phyloP scores from a whole-genome alignment of 1,284 basidiomycete genomes.

The Ceratobasidium sp. region DNA sequence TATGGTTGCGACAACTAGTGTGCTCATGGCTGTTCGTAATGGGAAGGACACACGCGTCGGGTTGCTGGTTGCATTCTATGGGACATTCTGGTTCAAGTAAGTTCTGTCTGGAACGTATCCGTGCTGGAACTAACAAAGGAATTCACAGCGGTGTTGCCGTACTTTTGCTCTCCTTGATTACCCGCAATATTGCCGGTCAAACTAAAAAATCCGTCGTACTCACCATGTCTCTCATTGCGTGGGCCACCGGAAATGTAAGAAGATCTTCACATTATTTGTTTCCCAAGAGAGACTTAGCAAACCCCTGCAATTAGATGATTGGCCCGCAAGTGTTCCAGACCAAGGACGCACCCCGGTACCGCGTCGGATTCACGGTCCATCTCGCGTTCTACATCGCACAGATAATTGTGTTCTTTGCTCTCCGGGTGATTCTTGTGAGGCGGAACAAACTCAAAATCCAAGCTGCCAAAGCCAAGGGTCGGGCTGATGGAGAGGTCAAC shows the following conservation, averaged over 20 bases:
- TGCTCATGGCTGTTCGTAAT: slow-evolving; percentile 42
- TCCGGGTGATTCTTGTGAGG: slow-evolving; percentile 45
- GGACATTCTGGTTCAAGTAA: slow-evolving; percentile 43
- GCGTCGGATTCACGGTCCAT: slow-evolving; percentile 46
- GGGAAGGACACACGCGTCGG: slow-evolving; percentile 38
- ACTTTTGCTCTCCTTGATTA: slow-evolving; percentile 47
- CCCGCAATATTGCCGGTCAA: slow-evolving; percentile 47
- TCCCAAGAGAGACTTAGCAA: not conserved
- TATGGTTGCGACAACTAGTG: slow-evolving; percentile 43
- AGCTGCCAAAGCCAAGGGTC: slow-evolving; percentile 40
- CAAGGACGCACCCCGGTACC: slow-evolving; percentile 48
- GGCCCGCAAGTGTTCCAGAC: slow-evolving; percentile 49
- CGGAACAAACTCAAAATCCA: slow-evolving; percentile 43
- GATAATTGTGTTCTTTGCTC: slow-evolving; percentile 47
- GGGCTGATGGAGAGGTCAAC: slow-evolving; percentile 32
- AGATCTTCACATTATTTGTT: not conserved
- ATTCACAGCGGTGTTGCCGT: slow-evolving; percentile 47
- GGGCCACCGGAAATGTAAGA: slow-evolving; percentile 43
- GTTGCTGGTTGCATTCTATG: slow-evolving; percentile 34
- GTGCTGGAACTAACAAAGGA: not conserved
- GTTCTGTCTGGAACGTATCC: not conserved
- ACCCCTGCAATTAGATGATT: slow-evolving; percentile 41
- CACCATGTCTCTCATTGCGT: slow-evolving; percentile 45
- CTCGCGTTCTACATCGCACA: slow-evolving; percentile 40
- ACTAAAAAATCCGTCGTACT: slow-evolving; percentile 46